Base-by-base conservation (phyloP, 2,329 filamentous ascomycete species). In the Penicillium sp. region DNA sequence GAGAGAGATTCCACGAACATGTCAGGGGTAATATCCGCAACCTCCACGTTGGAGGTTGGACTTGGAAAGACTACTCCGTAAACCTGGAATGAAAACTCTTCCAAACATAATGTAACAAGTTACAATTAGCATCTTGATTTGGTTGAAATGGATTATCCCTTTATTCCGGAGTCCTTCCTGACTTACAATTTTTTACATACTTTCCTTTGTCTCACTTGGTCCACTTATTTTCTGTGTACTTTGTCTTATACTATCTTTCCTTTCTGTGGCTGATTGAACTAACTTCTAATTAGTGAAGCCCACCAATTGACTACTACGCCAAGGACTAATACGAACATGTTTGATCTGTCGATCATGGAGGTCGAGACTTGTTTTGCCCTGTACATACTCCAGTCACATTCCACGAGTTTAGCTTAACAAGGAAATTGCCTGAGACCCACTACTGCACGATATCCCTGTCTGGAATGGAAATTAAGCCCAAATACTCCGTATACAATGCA, bases 21-120 rank as follows among this genome's bases (percentile, higher is more conserved):
- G 51, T 57, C 56, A 62, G 56, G 57, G 49, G 57, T 7, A 55
- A 59, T 54, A 52, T 53, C 58, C 54, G 33, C 58, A 50, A 35
- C 45, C 35, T 47, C 45, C 36, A 44, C 42, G 17, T 41, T 22
- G 16, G 12, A 44, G 37, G 17, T 41, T 22, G 16, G 12, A 25
- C 41, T 12, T 31, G 11, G 22, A 22, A 22, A 22, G 4, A 22
- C 22, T 22, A 2, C 22, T 3, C 2, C 22, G 4, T 22, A 22
- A 22, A 22, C 22, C 22, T 22, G 22, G 30, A 31, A 31, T 31
- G 11, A 31, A 31, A 31, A 28, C 26, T 10, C 26, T 30, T 30
- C 28, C 10, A 14, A 4, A 12, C 30, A 31, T 31, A 31, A 5
- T 11, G 28, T 10, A 14, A 31, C 30, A 4, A 31, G 12, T 14